These are phyloP conservation scores for Podosphaera fusca DNA, from an alignment of 2,329 filamentous ascomycete species.

Conservation along the genomic window DNA sequence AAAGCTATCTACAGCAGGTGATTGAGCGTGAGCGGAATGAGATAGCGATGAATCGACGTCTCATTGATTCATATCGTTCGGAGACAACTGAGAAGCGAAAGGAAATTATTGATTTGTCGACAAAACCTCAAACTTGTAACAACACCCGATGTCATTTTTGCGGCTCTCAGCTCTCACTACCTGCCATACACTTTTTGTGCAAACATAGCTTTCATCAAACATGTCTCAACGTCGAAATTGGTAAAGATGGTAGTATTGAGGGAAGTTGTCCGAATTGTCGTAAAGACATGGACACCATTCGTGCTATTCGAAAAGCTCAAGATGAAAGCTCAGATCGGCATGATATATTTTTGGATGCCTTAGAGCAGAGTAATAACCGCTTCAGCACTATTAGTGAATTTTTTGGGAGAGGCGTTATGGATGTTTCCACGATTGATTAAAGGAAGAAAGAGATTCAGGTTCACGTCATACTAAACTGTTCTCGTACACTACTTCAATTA, in stretches of 20 bases:
- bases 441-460: too few relatives aligned
- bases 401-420: conserved; percentile 87
- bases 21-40: conserved; percentile 75
- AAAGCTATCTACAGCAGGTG: conserved; percentile 70
- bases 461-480: too few relatives aligned
- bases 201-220: conserved; percentile 92
- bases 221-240: conserved; percentile 40
- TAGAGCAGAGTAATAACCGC: conserved; percentile 55
- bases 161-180: conserved; percentile 49
- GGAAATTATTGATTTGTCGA: conserved; percentile 55
- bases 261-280: conserved; percentile 75
- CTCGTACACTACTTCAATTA: too few relatives aligned
- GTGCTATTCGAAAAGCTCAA: conserved; percentile 67
- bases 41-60: conserved; percentile 54
- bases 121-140: conserved; percentile 74
- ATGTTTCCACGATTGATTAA: conserved; percentile 14
- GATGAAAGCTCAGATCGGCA: conserved; percentile 69
- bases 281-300: conserved; percentile 64
- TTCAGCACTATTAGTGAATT: conserved; percentile 88
- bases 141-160: conserved; percentile 74
- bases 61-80: conserved; percentile 60
- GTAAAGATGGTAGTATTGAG: conserved; percentile 29
- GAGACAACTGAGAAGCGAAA: conserved; percentile 62
- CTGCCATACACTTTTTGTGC: conserved; percentile 86
- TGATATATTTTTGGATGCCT: conserved; percentile 65